Base-by-base conservation (phyloP, 1,284 basidiomycete species). In the Rhodotorula sp. region DNA sequence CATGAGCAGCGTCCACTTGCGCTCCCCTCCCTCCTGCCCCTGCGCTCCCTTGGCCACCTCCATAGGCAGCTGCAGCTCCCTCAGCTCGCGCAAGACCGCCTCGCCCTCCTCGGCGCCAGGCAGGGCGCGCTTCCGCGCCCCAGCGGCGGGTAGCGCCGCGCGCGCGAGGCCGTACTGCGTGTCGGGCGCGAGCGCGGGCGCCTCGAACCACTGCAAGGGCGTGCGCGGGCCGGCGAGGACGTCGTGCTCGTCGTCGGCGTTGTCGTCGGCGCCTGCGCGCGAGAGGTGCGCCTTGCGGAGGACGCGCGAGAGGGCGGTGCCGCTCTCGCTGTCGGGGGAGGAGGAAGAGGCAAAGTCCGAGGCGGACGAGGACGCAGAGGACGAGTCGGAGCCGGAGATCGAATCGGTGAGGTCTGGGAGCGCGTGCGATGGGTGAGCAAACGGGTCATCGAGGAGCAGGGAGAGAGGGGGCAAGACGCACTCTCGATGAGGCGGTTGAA, bases 1-100 rank as follows among this genome's bases (percentile, higher is more conserved):
- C 92, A 98, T 95, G 79, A 98, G 90, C 84, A 98, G 82, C 0
- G 94, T 92, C 90, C 95, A 96, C 70, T 88, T 90, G 29, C 94
- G 85, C 48, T 90, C 91, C 37, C 85, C 84, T 17, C 85, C 84
- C 19, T 66, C 67, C 7, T 85, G 83, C 46, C 19, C 22, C 32
- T n/a, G 9, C 2, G 50, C 6, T 4, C 25, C 9, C 12, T 17
- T 19, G 8, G 51, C n/a, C 5, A 12, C 15, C 32, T 32, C 32
- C 7, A n/a, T 25, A 37, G 74, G 61, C 12, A 84, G 76, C 81
- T 96, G 94, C 84, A 95, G 86, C 21, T 84, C 83, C 72, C 84
- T 86, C 27, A 97, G 83, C 46, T 83, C 83, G 1, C 75, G 69
- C 9, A 84, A 78, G 50, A 83, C 82, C 58, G 76, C 73, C 22